Evolutionary conservation across 352 stramenopile species (phyloP).

Genomic region (Pythium dissimile): DNA sequence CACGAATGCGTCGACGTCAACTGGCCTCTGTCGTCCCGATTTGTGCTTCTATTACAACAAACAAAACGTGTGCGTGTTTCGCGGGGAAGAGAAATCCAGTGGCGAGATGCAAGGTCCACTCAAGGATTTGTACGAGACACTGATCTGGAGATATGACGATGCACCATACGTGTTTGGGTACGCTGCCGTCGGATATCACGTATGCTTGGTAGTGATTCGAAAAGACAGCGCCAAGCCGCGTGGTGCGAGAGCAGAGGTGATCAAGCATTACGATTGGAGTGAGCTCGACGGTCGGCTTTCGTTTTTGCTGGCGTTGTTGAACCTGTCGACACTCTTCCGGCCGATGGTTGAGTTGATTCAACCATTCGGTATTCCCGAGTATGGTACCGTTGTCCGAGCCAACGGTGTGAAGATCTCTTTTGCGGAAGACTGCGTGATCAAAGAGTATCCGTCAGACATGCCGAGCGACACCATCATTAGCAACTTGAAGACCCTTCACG

Average conservation of each 20-base stretch:
- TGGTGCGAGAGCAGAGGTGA: constrained; percentile 21
- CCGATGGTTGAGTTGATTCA: constrained; percentile 8
- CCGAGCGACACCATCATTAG: background rate
- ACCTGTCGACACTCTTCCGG: constrained; percentile 25
- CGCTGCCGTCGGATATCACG: constrained; percentile 20
- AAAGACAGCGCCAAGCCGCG: constrained; percentile 5
- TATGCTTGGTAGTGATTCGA: constrained; percentile 22
- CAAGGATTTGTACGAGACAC: constrained; percentile 23
- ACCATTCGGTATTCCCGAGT: background rate
- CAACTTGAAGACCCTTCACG: constrained; percentile 1
- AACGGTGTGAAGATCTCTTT: constrained; percentile 2
- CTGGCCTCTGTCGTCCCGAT: constrained; percentile 6
- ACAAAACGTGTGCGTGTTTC: constrained; percentile 16
- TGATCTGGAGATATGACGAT: constrained; percentile 24
- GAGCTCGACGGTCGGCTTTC: constrained; percentile 14
- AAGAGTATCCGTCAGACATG: background rate
- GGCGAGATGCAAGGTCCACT: constrained; percentile 7
- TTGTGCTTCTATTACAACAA: constrained; percentile 13
- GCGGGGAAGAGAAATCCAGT: constrained; percentile 9
- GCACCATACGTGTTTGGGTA: constrained; percentile 27
- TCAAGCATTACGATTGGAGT: constrained; percentile 24
- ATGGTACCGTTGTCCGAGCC: background rate
- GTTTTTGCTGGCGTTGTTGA: constrained; percentile 27
- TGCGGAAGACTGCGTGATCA: constrained; percentile 2
- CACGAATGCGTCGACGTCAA: background rate